Percentiles rank a stretch among this genome's conserved stretches.
These are phyloP conservation scores for Ambrosiella cleistominuta DNA, from an alignment of 2,329 filamentous ascomycete genomes.

Conservation along the genomic window DNA sequence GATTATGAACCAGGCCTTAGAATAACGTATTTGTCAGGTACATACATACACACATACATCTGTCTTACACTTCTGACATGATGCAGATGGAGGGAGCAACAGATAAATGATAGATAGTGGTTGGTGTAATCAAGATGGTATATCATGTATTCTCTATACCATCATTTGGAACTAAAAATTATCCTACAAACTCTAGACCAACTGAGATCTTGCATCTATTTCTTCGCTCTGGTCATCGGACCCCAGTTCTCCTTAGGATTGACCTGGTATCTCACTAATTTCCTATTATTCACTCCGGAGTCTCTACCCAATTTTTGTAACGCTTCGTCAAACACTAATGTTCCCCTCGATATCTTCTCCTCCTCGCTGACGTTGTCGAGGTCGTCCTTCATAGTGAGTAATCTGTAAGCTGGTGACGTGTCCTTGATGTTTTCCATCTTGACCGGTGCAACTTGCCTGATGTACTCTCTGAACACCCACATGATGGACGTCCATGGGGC, in stretches of 20 bases:
- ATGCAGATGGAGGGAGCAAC: neutral
- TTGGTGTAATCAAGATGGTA: no score
- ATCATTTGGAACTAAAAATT: no score
- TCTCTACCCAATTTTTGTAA: constrained; percentile 54
- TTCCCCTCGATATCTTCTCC: constrained; percentile 35
- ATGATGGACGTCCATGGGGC: constrained; percentile 81
- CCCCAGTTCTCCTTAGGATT: constrained; percentile 93
- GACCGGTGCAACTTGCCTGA: constrained; percentile 60
- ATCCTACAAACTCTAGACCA: neutral
- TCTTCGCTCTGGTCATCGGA: constrained; percentile 44
- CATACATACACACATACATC: no score
- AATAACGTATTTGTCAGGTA: no score
- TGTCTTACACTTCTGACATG: neutral
- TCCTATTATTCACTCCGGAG: constrained; percentile 41
- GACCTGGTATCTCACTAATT: constrained; percentile 69
- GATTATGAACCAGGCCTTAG: no score
- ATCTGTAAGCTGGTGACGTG: constrained; percentile 51
- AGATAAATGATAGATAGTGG: no score
- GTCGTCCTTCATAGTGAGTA: constrained; percentile 29
- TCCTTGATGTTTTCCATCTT: constrained; percentile 54
- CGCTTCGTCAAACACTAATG: constrained; percentile 55
- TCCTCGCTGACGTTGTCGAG: constrained; percentile 13
- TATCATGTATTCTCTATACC: neutral
- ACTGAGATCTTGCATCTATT: constrained; percentile 16
- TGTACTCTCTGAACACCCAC: constrained; percentile 88